Evolutionary conservation across 352 stramenopile genomes (phyloP).

Genomic region (Phytopythium litorale): DNA sequence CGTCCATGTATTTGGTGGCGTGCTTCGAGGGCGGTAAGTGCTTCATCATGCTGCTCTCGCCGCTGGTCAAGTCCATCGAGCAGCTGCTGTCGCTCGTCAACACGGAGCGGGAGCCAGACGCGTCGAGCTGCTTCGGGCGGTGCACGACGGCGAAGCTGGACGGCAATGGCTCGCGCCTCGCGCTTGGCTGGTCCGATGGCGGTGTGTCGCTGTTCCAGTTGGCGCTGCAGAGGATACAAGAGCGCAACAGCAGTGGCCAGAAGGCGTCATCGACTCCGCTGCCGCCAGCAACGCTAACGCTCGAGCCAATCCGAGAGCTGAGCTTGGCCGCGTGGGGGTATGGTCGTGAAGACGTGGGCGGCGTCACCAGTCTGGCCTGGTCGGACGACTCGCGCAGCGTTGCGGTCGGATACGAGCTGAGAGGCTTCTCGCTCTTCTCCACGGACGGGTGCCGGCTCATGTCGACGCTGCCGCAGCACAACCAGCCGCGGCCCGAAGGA

Average conservation of each 20-base stretch:
- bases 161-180: conserved; percentile 38
- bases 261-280: not conserved
- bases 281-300: conserved; percentile 18
- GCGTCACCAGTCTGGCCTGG: conserved; percentile 65
- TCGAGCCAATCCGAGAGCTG: conserved; percentile 60
- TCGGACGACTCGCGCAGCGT: conserved; percentile 54
- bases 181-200: conserved; percentile 72
- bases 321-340: conserved; percentile 69
- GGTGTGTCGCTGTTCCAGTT: conserved; percentile 64
- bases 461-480: conserved; percentile 78
- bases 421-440: conserved; percentile 77
- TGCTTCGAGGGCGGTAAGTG: conserved; percentile 77
- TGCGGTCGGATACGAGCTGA: conserved; percentile 62
- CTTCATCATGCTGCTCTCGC: conserved; percentile 74
- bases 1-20: conserved; percentile 52
- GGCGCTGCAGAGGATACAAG: conserved; percentile 17
- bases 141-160: conserved; percentile 54
- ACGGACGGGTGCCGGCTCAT: conserved; percentile 78
- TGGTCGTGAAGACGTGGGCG: conserved; percentile 38
- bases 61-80: conserved; percentile 52
- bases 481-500: conserved; percentile 39
- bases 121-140: conserved; percentile 23
- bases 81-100: conserved; percentile 77
- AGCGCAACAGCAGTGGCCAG: not conserved
- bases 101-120: conserved; percentile 32